Evolutionary conservation across 2,329 filamentous ascomycete species (phyloP).

Genomic region (Triangularia verruculosa): DNA sequence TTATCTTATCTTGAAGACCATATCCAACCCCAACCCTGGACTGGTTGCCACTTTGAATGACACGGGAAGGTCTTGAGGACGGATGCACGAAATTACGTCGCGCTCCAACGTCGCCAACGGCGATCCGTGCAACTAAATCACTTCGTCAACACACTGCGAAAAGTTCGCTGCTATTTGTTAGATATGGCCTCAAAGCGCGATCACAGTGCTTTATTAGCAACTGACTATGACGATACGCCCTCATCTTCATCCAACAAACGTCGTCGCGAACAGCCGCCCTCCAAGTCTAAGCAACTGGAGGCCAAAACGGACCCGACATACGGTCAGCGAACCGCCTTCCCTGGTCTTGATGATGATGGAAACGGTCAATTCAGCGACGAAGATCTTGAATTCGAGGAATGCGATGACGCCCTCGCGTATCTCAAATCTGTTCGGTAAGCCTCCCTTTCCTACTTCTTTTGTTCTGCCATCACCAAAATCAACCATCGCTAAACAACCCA

Average conservation of each 20-base stretch:
- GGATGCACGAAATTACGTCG: neutral
- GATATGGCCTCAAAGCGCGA: conserved; percentile 29
- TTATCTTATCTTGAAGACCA: neutral
- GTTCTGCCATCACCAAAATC: conserved; percentile 6
- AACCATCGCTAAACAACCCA: conserved; percentile 32
- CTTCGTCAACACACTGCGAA: neutral
- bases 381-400: conserved; percentile 65
- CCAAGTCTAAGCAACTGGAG: conserved; percentile 39
- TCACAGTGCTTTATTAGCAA: conserved; percentile 14
- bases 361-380: conserved; percentile 47
- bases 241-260: conserved; percentile 24
- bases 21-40: conserved; percentile 14
- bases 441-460: neutral
- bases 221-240: conserved; percentile 18
- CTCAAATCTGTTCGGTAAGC: conserved; percentile 68
- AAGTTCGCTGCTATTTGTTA: neutral
- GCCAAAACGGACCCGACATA: conserved; percentile 60
- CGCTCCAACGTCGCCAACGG: neutral
- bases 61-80: neutral
- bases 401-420: conserved; percentile 67
- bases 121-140: neutral
- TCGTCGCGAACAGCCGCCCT: conserved; percentile 20
- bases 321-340: conserved; percentile 71
- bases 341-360: conserved; percentile 50
- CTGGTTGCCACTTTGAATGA: neutral